phyloP scores from a whole-genome alignment of 805 yeast genomes.

The Debaryomyces maramus region DNA sequence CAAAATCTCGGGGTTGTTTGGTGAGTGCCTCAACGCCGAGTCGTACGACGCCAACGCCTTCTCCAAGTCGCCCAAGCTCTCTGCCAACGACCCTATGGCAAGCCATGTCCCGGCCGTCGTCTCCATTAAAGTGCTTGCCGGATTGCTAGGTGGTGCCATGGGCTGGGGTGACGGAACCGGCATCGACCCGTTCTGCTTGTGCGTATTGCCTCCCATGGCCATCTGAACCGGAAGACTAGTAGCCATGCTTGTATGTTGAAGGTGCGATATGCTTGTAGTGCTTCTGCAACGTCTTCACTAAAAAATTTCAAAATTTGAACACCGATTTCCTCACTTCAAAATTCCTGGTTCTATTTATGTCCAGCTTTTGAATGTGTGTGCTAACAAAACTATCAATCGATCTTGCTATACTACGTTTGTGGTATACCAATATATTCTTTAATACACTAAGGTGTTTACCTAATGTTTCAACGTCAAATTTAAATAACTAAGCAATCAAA shows the following conservation, averaged over 20 bases:
- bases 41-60: constrained; percentile 88
- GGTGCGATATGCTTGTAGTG: neutral
- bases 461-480: too few species aligned
- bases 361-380: neutral
- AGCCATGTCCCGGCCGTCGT: constrained; percentile 85
- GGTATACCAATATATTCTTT: too few species aligned
- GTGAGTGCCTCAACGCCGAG: constrained; percentile 80
- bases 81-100: constrained; percentile 87
- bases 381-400: too few species aligned
- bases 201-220: constrained; percentile 12
- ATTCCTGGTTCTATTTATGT: neutral
- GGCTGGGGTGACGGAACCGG: constrained; percentile 13
- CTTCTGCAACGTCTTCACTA: neutral
- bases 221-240: constrained; percentile 23
- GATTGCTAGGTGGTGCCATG: constrained; percentile 12
- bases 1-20: constrained; percentile 81
- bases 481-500: too few species aligned
- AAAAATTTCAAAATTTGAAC: neutral
- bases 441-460: too few species aligned
- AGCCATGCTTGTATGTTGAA: constrained; percentile 11
- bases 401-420: too few species aligned
- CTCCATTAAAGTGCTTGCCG: constrained; percentile 29
- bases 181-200: constrained; percentile 14
- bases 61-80: constrained; percentile 82
- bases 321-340: neutral